These are phyloP conservation scores for Aspergillus uvarum DNA, from an alignment of 2,329 filamentous ascomycete species.

Conservation along the genomic window DNA sequence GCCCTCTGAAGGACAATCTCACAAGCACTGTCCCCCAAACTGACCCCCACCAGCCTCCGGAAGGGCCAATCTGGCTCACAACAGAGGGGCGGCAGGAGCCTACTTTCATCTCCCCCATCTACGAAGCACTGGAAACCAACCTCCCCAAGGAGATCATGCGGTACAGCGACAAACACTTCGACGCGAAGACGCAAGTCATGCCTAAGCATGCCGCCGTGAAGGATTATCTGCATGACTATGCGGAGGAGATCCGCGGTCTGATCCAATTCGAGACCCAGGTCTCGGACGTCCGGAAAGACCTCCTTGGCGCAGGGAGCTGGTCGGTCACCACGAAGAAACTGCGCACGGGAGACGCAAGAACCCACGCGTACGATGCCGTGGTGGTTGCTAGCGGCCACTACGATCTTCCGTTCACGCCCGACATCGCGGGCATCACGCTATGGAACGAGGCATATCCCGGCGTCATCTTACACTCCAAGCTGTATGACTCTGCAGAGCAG, in stretches of 20 bases:
- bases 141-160: conserved; percentile 79
- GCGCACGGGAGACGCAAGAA: conserved; percentile 40
- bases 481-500: conserved; percentile 65
- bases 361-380: conserved; percentile 67
- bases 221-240: conserved; percentile 71
- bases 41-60: conserved; percentile 59
- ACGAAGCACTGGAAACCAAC: conserved; percentile 80
- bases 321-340: conserved; percentile 57
- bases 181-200: conserved; percentile 66
- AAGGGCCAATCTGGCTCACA: conserved; percentile 59
- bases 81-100: conserved; percentile 43
- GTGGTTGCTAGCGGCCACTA: conserved; percentile 77
- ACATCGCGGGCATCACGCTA: conserved; percentile 57
- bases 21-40: conserved; percentile 63
- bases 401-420: conserved; percentile 65
- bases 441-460: conserved; percentile 63
- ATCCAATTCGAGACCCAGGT: conserved; percentile 73
- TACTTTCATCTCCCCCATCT: conserved; percentile 78
- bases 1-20: conserved; percentile 45
- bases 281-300: conserved; percentile 52
- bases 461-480: conserved; percentile 72
- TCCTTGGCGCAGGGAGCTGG: conserved; percentile 55
- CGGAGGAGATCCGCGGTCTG: conserved; percentile 63
- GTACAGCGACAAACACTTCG: conserved; percentile 70
- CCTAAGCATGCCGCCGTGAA: conserved; percentile 70